These are phyloP conservation scores for Penicillium roqueforti DNA, from an alignment of 495 filamentous ascomycete genomes.

Conservation along the genomic window DNA sequence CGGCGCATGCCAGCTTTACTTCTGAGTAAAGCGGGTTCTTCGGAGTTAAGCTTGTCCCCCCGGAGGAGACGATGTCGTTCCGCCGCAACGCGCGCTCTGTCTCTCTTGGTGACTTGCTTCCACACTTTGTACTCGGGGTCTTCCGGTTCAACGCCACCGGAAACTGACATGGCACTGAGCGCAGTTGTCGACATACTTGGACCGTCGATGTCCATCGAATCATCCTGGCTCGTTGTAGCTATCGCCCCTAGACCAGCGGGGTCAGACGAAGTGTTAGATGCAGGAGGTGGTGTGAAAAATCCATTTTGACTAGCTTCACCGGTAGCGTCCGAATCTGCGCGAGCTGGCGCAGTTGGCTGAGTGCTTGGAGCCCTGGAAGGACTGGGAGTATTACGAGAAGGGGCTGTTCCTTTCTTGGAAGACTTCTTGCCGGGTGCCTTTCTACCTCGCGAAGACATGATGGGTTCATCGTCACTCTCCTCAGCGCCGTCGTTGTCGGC, in stretches of 20 bases:
- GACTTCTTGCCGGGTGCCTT: conserved; percentile 75
- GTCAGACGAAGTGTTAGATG: conserved; percentile 74
- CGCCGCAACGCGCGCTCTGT: conserved; percentile 79
- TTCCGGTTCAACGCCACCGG: conserved; percentile 55
- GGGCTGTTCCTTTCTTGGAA: conserved; percentile 70
- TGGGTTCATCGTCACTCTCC: conserved; percentile 96
- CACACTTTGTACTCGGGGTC: conserved; percentile 94
- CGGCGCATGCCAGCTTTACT: conserved; percentile 74
- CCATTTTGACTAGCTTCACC: conserved; percentile 75
- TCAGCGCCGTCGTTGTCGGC: conserved; percentile 74
- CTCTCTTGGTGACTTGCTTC: conserved; percentile 98
- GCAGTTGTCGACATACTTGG: conserved; percentile 55
- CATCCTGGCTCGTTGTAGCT: conserved; percentile 61
- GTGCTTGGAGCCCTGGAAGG: conserved; percentile 59
- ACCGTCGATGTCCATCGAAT: conserved; percentile 79
- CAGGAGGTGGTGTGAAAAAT: conserved; percentile 73
- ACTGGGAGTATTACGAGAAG: conserved; percentile 64
- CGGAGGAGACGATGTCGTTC: conserved; percentile 77
- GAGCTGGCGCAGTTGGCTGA: conserved; percentile 48
- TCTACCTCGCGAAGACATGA: conserved; percentile 93
- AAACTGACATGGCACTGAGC: conserved; percentile 43
- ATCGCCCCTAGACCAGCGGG: conserved; percentile 58
- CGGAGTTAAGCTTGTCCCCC: conserved; percentile 75
- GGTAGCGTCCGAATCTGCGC: conserved; percentile 59
- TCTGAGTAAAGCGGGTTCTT: conserved; percentile 81